phyloP scores from a whole-genome alignment of 257 asterid genomes.

The Henckelia pumila region DNA sequence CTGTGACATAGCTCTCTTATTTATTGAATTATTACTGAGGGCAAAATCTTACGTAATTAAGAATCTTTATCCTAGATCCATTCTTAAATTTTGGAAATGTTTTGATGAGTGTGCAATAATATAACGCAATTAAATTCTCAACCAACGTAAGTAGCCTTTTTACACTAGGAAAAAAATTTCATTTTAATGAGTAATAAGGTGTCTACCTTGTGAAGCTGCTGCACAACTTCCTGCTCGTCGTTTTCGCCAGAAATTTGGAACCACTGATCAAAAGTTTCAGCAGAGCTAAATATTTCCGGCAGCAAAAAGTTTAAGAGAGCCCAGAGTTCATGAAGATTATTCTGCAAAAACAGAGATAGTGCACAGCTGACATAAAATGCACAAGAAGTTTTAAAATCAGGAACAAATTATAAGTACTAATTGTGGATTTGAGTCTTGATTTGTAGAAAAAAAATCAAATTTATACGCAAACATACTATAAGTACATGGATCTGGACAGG shows the following conservation, averaged over 20 bases:
- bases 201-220: constrained; percentile 98
- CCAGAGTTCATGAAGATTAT: constrained; percentile 99
- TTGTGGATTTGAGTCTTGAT: not conserved
- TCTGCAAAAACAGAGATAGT: constrained; percentile 47
- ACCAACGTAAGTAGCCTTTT: not conserved
- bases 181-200: constrained; percentile 11
- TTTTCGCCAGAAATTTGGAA: constrained; percentile 98
- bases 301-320: constrained; percentile 94
- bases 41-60: not conserved
- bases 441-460: not conserved
- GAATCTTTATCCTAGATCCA: not conserved
- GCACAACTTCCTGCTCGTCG: constrained; percentile 99
- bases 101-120: not conserved
- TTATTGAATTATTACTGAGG: not conserved
- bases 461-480: not conserved
- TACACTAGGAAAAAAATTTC: not conserved
- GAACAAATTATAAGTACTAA: no score
- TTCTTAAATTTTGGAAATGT: constrained; percentile 9
- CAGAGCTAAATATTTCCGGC: constrained; percentile 98
- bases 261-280: constrained; percentile 99
- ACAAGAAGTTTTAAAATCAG: not conserved
- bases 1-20: not conserved
- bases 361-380: not conserved
- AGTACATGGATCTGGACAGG: not conserved
- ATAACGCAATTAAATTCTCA: constrained; percentile 5